Conservation (phyloP, 148 eudicot species). For the Rhododendron molle region DNA sequence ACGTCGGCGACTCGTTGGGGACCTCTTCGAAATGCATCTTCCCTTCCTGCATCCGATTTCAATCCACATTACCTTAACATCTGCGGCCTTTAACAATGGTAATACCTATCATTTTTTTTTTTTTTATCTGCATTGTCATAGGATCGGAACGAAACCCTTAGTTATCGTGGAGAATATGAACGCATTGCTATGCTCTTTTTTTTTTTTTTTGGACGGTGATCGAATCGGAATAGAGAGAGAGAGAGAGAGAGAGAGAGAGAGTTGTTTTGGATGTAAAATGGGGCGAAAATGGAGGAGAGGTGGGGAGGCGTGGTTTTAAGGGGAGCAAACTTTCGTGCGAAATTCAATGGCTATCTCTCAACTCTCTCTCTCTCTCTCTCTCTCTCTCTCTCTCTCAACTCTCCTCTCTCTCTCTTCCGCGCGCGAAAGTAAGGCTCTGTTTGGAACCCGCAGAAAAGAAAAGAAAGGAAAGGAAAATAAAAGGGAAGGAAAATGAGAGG, state of each 20-base stretch:
- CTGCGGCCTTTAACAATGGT: background rate
- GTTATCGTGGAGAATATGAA: background rate
- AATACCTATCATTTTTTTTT: background rate
- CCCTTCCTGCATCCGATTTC: background rate
- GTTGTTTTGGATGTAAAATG: background rate
- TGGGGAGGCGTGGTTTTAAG: background rate
- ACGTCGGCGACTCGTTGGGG: slow-evolving; percentile 3
- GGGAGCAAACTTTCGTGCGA: background rate
- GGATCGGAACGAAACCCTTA: background rate
- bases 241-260: background rate
- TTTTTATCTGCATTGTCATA: background rate
- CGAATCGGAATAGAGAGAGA: background rate
- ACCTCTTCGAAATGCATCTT: slow-evolving; percentile 6
- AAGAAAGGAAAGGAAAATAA: too few species aligned
- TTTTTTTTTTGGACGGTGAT: background rate
- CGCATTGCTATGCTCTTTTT: background rate
- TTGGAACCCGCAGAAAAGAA: too few species aligned
- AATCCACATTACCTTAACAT: background rate
- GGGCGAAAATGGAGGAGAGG: slow-evolving; percentile 5
- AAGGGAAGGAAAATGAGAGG: too few species aligned
- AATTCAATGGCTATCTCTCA: slow-evolving; percentile 12
- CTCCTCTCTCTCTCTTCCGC: background rate
- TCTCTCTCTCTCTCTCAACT: background rate
- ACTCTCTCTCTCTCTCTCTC: slow-evolving; percentile 12
- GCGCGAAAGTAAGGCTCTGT: background rate